Base-by-base conservation (phyloP, 1,284 basidiomycete species). In the Pholiota adiposa region DNA sequence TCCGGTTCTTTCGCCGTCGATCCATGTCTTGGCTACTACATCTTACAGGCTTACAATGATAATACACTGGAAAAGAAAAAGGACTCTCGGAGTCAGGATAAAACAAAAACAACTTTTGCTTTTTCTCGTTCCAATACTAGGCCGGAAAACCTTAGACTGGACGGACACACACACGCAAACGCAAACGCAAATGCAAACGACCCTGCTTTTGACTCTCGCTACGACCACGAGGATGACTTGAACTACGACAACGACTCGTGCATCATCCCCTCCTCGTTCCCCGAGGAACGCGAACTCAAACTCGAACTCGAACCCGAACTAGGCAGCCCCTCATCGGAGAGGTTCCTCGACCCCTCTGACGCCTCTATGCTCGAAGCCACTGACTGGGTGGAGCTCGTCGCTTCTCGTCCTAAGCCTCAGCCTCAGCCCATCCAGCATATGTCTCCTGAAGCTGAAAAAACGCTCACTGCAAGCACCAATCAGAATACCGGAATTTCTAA, bases 1-100 rank as follows among this genome's bases (percentile, higher is more conserved):
- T 33, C 63, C 16, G 49, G 25, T 11, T 14, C 31, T 16, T 41
- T 63, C 21, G 69, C 71, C 40, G 58, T 75, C 38, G 73, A 75
- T 58, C 73, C 73, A 25, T 75, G 72, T 46, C 65, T 74, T 25
- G 73, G 73, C 4, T 74, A 71, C 53, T 75, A 75, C 25, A 21
- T 64, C 11, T 41, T n/a, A n/a, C n/a, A n/a, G n/a, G n/a, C n/a
- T 21, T 16, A 43, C 12, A 2, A n/a, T 11, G n/a, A 25, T 23
- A 33, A 29, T 21, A 9, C 29, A 31, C 19, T 12, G 25, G 46
- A 23, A 57, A 34, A 38, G 50, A 21, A 16, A 4, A 8, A 25
- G 1, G 16, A 31, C 38, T 34, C 27, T 19, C 25, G n/a, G n/a
- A n/a, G 9, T 19, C 8, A 46, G 18, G n/a, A 29, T 16, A 25